Conservation (phyloP, 2,329 filamentous ascomycete species). For the Ascochyta koolunga region DNA sequence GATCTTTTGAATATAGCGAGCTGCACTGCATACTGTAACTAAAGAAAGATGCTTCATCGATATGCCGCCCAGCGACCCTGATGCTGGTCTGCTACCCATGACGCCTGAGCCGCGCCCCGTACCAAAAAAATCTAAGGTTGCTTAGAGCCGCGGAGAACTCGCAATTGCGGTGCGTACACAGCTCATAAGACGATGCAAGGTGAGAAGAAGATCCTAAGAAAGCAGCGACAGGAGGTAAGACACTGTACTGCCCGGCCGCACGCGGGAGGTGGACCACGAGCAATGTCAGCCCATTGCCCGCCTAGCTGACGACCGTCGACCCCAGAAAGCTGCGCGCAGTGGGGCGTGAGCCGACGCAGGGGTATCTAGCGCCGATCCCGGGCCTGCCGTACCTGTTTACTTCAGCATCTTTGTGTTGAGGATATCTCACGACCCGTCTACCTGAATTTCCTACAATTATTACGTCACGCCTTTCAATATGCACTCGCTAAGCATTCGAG, state of each 20-base stretch:
- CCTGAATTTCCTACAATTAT: background rate
- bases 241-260: background rate
- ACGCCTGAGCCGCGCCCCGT: background rate
- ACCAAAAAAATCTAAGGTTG: background rate
- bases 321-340: background rate
- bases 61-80: constrained; percentile 55
- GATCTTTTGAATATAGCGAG: background rate
- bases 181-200: background rate
- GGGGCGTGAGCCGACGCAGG: constrained; percentile 9
- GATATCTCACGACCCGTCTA: background rate
- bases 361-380: constrained; percentile 9
- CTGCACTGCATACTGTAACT: constrained; percentile 60
- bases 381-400: background rate
- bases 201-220: background rate
- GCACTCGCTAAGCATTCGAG: background rate
- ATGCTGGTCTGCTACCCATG: constrained; percentile 13
- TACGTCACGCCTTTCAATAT: background rate
- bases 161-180: background rate
- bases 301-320: constrained; percentile 4
- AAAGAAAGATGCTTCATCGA: constrained; percentile 73
- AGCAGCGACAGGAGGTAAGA: background rate
- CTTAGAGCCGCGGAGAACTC: background rate
- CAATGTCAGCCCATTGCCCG: constrained; percentile 6
- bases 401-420: background rate
- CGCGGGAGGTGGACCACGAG: background rate